Base-by-base conservation (phyloP, 2,329 filamentous ascomycete genomes). In the Fusarium sp. region DNA sequence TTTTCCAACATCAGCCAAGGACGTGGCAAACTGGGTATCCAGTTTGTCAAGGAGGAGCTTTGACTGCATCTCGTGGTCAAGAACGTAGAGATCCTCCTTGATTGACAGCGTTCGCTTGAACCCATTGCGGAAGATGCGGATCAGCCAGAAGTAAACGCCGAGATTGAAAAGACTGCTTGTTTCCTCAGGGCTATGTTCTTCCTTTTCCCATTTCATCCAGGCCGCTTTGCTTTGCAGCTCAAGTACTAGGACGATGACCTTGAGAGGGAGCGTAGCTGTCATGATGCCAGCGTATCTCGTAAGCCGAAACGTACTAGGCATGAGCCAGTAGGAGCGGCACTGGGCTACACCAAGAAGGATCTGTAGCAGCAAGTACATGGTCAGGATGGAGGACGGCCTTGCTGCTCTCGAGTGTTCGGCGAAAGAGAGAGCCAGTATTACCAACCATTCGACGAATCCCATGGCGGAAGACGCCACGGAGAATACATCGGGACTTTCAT, bases 131-230 rank as follows among this genome's bases (percentile, higher is more conserved):
- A 71, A 69, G 32, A 76, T 60, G 12, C 64, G 69, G 13, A 68
- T 53, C 9, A 70, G 67, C 53, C 75, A 78, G 2, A 70, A 59
- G 8, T 69, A 70, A 8, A 75, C 53, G 12, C 55, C 48, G 5
- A 72, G 52, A 28, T 66, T 68, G 31, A 67, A 61, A 6, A 71
- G 53, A 0, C 69, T 66, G 51, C 60, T 76, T 64, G 35, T 70
- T 32, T 54, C 74, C 55, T 61, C 76, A 31, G 51, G 76, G 46
- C 56, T 59, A 29, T 54, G 51, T 2, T 12, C 22, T 1, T 38
- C 44, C 31, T 48, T 50, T n/a, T 5, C 11, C 51, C 51, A 54
- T 5, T 36, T 8, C 10, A 38, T 12, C 3, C 36, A 7, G 9
- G 6, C 19, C 0, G 6, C 32, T 38, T 54, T 54, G 15, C 42